Percentiles rank a stretch among this genome's conserved stretches.
Evolutionary conservation across 2,329 filamentous ascomycete species (phyloP).

Genomic region (Cladosporium colombiae): DNA sequence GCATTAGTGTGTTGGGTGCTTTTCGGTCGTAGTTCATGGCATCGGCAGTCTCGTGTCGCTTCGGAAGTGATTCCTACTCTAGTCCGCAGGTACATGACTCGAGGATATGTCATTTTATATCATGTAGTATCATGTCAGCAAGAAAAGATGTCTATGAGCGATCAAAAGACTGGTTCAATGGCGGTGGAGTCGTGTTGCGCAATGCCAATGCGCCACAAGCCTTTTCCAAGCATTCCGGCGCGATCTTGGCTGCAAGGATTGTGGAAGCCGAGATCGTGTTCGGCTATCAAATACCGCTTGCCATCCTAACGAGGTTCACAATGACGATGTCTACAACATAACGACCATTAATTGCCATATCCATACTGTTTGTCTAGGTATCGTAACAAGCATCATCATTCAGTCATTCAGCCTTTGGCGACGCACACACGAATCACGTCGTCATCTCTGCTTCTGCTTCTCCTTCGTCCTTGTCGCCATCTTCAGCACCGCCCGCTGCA

Average conservation of each 20-base stretch:
- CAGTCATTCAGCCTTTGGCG: background rate
- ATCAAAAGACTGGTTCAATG: background rate
- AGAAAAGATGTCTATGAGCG: background rate
- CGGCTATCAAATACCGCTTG: background rate
- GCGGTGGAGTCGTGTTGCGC: background rate
- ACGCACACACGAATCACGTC: background rate
- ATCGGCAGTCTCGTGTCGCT: background rate
- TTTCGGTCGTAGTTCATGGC: background rate
- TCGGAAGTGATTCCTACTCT: background rate
- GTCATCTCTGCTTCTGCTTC: conserved; percentile 19
- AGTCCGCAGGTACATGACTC: background rate
- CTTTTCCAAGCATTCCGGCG: conserved; percentile 1
- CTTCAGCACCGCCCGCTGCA: background rate
- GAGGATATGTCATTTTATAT: background rate
- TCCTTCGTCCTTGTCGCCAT: background rate
- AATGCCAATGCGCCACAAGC: background rate
- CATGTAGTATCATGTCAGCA: background rate
- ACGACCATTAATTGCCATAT: background rate
- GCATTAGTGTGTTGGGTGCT: background rate
- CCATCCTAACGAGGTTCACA: background rate
- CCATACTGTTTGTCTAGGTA: background rate
- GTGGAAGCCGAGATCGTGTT: background rate
- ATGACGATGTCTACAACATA: background rate
- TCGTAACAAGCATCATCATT: background rate
- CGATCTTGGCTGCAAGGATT: conserved; percentile 3